A percentile compares a stretch with the other conserved stretches of the same genome.
These are phyloP conservation scores for Neurospora sp. DNA, from an alignment of 2,329 filamentous ascomycete species.

Conservation along the genomic window DNA sequence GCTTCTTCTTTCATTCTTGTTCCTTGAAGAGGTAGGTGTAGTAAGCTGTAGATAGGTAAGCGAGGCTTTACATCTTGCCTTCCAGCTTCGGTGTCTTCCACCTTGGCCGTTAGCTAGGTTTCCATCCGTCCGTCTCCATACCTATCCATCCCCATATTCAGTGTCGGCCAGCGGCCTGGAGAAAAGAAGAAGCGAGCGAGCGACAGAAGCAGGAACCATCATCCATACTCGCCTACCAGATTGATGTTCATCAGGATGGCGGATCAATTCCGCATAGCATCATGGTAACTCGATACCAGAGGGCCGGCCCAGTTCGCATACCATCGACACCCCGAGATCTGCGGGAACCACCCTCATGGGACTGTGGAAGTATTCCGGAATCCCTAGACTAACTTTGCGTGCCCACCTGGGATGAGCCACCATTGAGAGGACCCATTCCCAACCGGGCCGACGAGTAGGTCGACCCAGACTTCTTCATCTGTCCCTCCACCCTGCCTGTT, in stretches of 20 bases:
- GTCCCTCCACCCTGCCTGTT: neutral
- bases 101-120: too few species aligned
- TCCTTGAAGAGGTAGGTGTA: too few species aligned
- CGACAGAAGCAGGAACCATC: too few species aligned
- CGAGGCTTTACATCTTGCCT: too few species aligned
- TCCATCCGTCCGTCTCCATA: too few species aligned
- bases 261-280: neutral
- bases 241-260: neutral
- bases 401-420: neutral
- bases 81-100: too few species aligned
- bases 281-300: neutral
- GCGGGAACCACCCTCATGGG: neutral
- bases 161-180: too few species aligned
- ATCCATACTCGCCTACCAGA: too few species aligned
- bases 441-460: neutral
- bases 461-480: neutral
- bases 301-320: neutral
- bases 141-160: too few species aligned
- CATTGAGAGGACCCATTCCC: neutral
- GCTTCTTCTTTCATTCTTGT: too few species aligned
- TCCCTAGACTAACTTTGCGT: neutral
- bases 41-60: too few species aligned
- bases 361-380: neutral
- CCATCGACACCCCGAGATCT: neutral
- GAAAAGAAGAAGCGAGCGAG: too few species aligned